A percentile compares a stretch with the other conserved stretches of the same genome.
Evolutionary conservation across 768 basidiomycete species (phyloP).

Genomic region (Hydnomerulius pinastri): DNA sequence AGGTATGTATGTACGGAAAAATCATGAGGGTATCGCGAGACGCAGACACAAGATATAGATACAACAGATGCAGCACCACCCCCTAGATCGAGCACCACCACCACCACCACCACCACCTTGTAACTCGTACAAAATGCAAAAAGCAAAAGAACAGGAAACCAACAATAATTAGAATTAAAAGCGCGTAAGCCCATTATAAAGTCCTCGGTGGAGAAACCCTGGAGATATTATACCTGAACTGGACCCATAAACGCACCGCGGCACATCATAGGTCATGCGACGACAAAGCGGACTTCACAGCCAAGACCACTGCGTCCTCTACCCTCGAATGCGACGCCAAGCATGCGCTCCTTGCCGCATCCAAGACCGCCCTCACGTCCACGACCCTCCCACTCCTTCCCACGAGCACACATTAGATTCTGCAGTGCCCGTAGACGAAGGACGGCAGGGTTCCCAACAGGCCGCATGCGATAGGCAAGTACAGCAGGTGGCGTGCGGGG

Average conservation of each 20-base stretch:
- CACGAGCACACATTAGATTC: conserved; percentile 49
- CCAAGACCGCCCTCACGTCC: conserved; percentile 51
- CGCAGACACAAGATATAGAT: conserved; percentile 26
- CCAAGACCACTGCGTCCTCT: conserved; percentile 55
- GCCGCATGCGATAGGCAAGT: conserved; percentile 50
- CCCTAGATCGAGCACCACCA: conserved; percentile 6
- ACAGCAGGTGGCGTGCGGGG: conserved; percentile 34
- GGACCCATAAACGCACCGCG: conserved; percentile 7
- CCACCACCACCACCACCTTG: neutral
- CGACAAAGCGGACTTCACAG: conserved; percentile 40
- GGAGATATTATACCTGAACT: conserved; percentile 8
- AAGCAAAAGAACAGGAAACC: neutral
- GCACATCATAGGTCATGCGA: conserved; percentile 20
- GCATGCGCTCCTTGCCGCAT: conserved; percentile 57
- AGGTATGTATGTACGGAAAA: neutral
- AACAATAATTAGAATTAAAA: conserved; percentile 35
- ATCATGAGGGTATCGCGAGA: conserved; percentile 21
- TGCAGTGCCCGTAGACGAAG: conserved; percentile 63
- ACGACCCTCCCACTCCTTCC: conserved; percentile 49
- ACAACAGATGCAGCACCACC: conserved; percentile 20
- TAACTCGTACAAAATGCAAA: conserved; percentile 6
- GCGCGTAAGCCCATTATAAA: conserved; percentile 33
- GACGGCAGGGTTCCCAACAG: conserved; percentile 60
- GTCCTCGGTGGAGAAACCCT: conserved; percentile 13
- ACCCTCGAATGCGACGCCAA: conserved; percentile 63